These are phyloP conservation scores for Aspergillus egyptiacus DNA, from an alignment of 495 filamentous ascomycete genomes.

Conservation along the genomic window DNA sequence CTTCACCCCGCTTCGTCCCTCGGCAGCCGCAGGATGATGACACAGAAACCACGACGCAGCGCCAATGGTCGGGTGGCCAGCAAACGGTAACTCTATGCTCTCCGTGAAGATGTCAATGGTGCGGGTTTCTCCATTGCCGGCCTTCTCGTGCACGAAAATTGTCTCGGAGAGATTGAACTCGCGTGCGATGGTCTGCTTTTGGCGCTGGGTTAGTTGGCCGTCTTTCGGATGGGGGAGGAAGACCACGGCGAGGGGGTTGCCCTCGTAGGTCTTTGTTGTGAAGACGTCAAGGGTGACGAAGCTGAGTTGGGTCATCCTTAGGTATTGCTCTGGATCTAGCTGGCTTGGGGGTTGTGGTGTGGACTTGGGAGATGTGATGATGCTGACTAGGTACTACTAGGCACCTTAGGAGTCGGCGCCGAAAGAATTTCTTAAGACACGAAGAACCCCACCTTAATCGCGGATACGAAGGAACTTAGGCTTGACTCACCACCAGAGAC, in stretches of 20 bases:
- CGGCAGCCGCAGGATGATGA: constrained; percentile 31
- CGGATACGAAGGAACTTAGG: no score
- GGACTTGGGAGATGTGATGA: no score
- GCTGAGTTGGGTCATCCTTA: constrained; percentile 20
- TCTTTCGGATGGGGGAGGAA: constrained; percentile 26
- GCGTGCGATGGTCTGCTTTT: constrained; percentile 51
- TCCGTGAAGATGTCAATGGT: constrained; percentile 70
- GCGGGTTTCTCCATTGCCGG: constrained; percentile 16
- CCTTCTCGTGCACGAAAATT: constrained; percentile 59
- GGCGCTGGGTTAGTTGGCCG: constrained; percentile 25
- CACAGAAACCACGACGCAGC: constrained; percentile 49
- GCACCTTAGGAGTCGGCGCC: no score
- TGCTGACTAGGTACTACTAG: no score
- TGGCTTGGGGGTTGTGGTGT: neutral
- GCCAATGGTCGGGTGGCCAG: constrained; percentile 75
- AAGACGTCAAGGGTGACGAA: constrained; percentile 43
- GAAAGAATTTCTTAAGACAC: no score
- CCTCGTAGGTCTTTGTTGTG: constrained; percentile 33
- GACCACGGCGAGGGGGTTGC: constrained; percentile 39
- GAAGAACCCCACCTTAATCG: no score
- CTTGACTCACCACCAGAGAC: no score
- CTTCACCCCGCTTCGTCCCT: constrained; percentile 24
- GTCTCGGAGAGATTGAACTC: constrained; percentile 88
- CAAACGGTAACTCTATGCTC: constrained; percentile 60
- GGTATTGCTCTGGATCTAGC: constrained; percentile 10